Evolutionary conservation across 2,329 filamentous ascomycete species (phyloP).

Genomic region (Acarospora socialis): DNA sequence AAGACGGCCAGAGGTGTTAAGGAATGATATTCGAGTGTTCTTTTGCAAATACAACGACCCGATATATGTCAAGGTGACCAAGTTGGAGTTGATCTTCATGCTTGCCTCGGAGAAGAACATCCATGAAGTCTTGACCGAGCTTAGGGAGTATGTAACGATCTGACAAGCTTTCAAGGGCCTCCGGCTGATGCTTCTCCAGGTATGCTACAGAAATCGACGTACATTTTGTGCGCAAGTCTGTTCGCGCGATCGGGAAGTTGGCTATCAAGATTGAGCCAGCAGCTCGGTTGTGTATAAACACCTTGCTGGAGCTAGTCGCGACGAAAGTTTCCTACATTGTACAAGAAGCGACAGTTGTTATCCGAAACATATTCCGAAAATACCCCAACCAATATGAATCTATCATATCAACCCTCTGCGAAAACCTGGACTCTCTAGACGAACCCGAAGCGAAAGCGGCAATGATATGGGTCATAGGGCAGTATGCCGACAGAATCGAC

Average conservation of each 20-base stretch:
- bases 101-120: conserved; percentile 92
- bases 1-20: conserved; percentile 76
- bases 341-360: conserved; percentile 95
- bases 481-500: conserved; percentile 94
- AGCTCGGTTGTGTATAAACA: conserved; percentile 78
- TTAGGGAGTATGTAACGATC: conserved; percentile 56
- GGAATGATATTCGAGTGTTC: conserved; percentile 95
- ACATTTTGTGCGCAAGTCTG: conserved; percentile 94
- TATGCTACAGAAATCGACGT: conserved; percentile 97
- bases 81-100: conserved; percentile 98
- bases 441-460: conserved; percentile 96
- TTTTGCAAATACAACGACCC: conserved; percentile 99
- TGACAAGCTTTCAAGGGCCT: not conserved
- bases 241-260: conserved; percentile 91
- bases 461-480: conserved; percentile 98
- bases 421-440: conserved; percentile 90
- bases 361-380: conserved; percentile 97
- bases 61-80: conserved; percentile 98
- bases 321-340: conserved; percentile 99
- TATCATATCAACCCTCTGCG: conserved; percentile 89
- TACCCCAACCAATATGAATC: conserved; percentile 98
- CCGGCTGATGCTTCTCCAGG: conserved; percentile 22
- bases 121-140: conserved; percentile 80
- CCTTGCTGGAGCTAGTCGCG: conserved; percentile 79
- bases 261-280: conserved; percentile 98